Base-by-base conservation (phyloP, 2,329 filamentous ascomycete species). In the Aspergillus persii region DNA sequence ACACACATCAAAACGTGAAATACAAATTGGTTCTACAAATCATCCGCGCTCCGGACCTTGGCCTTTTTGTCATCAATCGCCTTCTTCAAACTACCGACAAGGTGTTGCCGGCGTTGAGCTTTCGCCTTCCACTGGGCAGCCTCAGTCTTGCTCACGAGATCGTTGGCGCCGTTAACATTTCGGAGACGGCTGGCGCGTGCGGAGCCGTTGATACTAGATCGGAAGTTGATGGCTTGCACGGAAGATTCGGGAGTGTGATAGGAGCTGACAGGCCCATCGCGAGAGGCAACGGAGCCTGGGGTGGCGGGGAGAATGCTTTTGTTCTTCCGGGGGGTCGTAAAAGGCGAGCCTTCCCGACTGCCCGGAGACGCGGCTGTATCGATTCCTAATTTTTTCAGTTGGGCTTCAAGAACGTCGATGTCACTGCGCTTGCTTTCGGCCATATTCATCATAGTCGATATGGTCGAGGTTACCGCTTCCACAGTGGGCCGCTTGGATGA, bases 361-460 rank as follows among this genome's bases (percentile, higher is more conserved):
- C 54, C 58, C 2, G 70, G 59, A 31, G 63, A 44, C 4, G 66
- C 61, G 3, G 62, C 57, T 3, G 68, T 63, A 52, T 75, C 73
- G 36, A 91, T 76, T 6, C 84, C 83, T 26, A 96, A 76, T 71
- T 87, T 91, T 60, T 89, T 87, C 78, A 99, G 86, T 72, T 96
- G 91, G 51, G 88, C 86, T 77, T 98, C 95, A 33, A 98, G 83
- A 6, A 96, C 86, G 72, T 96, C 92, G 54, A 99, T 87, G 68
- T 98, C 94, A 59, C 89, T 91, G 71, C 90, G 95, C 72, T 91
- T 90, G 77, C 92, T 91, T 80, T 98, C 91, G 0, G 90, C 90
- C 89, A 97, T 94, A 60, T 82, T 85, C 36, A 93, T 97, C 89
- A 99, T 93, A 71, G 95, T 96, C 59, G 83, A 82, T 65, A 99